Evolutionary conservation across 345 rosid genomes (phyloP).

Genomic region (Euphorbia lathyris): DNA sequence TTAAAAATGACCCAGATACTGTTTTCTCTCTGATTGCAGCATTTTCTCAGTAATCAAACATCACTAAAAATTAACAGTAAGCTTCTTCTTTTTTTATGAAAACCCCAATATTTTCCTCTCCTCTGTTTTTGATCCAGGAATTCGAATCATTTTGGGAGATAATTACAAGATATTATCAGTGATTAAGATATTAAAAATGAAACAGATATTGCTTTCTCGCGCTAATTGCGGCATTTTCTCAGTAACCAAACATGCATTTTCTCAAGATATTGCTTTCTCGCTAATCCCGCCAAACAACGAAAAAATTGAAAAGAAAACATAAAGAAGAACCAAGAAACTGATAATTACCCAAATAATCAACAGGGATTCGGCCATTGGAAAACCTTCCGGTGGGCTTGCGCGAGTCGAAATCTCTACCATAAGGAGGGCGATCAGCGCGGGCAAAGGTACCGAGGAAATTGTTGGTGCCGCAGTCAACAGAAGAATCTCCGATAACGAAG

Average conservation of each 20-base stretch:
- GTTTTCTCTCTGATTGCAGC: neutral
- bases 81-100: neutral
- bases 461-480: constrained; percentile 81
- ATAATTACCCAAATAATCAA: constrained; percentile 69
- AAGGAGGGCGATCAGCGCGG: constrained; percentile 83
- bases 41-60: constrained; percentile 13
- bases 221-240: no score
- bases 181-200: no score
- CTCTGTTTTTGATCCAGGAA: no score
- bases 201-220: no score
- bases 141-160: no score
- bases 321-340: neutral
- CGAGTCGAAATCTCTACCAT: constrained; percentile 90
- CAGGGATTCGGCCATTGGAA: constrained; percentile 89
- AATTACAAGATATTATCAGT: no score
- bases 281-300: no score
- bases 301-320: neutral
- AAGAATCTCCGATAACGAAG: constrained; percentile 81
- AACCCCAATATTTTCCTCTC: neutral
- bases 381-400: constrained; percentile 84
- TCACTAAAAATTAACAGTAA: neutral
- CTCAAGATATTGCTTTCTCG: no score
- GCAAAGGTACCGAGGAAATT: constrained; percentile 91
- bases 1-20: no score
- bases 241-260: neutral